These are phyloP conservation scores for Trichoderma virens DNA, from an alignment of 495 filamentous ascomycete genomes.

Conservation along the genomic window DNA sequence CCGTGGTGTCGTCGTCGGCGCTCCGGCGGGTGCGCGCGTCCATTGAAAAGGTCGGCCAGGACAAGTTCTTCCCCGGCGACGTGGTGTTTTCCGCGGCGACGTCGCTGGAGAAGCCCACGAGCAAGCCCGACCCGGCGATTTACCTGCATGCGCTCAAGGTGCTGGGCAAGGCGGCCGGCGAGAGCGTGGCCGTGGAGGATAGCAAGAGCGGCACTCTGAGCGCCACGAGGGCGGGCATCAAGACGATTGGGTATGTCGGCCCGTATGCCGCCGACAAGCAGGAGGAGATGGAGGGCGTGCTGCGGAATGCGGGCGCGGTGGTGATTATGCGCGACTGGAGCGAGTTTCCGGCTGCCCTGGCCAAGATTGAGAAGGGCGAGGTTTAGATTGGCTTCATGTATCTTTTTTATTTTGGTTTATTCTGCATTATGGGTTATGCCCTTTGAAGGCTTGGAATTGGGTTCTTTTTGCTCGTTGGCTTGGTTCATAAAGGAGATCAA, in stretches of 20 bases:
- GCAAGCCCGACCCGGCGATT: conserved; percentile 90
- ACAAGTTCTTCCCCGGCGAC: conserved; percentile 67
- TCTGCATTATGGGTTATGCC: not conserved
- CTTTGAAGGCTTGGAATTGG: not conserved
- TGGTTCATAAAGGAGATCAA: not conserved
- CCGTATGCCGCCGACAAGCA: conserved; percentile 66
- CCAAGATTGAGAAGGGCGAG: conserved; percentile 50
- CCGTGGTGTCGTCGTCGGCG: conserved; percentile 77
- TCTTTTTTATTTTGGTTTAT: not conserved
- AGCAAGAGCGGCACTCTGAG: conserved; percentile 79
- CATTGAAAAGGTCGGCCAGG: conserved; percentile 73
- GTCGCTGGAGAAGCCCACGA: conserved; percentile 66
- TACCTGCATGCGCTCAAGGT: conserved; percentile 74
- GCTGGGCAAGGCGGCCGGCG: conserved; percentile 63
- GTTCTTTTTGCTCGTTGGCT: not conserved
- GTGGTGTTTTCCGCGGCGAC: conserved; percentile 80
- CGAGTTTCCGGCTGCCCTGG: conserved; percentile 65
- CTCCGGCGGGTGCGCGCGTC: conserved; percentile 70
- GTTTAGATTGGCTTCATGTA: conserved; percentile 12
- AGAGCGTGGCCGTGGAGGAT: conserved; percentile 84
- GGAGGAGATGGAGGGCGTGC: conserved; percentile 60
- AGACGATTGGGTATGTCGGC: conserved; percentile 80
- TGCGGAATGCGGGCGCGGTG: conserved; percentile 62
- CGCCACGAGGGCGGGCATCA: conserved; percentile 74
- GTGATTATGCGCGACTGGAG: conserved; percentile 82